Conservation (phyloP, 805 yeast species). For the Diddensiella transvaalensis region DNA sequence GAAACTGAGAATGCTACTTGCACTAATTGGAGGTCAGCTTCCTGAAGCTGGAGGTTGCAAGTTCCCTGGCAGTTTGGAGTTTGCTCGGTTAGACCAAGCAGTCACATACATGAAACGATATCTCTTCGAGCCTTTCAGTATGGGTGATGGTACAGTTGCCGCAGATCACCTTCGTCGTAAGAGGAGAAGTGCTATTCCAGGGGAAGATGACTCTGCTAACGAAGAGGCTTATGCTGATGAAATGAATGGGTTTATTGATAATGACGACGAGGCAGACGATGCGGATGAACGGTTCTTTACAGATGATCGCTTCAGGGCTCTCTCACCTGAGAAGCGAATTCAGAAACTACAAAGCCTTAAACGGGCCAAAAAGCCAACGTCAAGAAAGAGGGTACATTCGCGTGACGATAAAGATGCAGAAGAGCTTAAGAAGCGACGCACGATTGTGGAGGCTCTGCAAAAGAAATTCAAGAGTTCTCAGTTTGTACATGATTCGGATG, state of each 20-base stretch:
- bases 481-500: conserved; percentile 58
- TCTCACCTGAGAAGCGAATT: conserved; percentile 25
- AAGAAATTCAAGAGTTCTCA: conserved; percentile 45
- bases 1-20: conserved; percentile 46
- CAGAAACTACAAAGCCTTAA: conserved; percentile 15
- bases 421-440: conserved; percentile 5
- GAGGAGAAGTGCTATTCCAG: conserved; percentile 29
- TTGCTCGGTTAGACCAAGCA: conserved; percentile 35
- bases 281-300: conserved; percentile 20
- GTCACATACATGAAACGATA: conserved; percentile 42
- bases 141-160: conserved; percentile 37
- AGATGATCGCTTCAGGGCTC: conserved; percentile 25
- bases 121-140: conserved; percentile 35
- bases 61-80: conserved; percentile 35
- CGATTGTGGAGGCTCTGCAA: conserved; percentile 13
- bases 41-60: conserved; percentile 39
- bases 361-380: conserved; percentile 3
- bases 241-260: conserved; percentile 28
- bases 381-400: conserved; percentile 1
- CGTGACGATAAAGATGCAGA: conserved; percentile 9
- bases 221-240: conserved; percentile 6
- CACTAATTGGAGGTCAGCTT: conserved; percentile 43
- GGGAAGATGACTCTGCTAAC: conserved; percentile 32
- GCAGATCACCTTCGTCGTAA: conserved; percentile 31
- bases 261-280: conserved; percentile 31